These are phyloP conservation scores for Camelina sativa DNA, from an alignment of 345 rosid species.

Conservation along the genomic window DNA sequence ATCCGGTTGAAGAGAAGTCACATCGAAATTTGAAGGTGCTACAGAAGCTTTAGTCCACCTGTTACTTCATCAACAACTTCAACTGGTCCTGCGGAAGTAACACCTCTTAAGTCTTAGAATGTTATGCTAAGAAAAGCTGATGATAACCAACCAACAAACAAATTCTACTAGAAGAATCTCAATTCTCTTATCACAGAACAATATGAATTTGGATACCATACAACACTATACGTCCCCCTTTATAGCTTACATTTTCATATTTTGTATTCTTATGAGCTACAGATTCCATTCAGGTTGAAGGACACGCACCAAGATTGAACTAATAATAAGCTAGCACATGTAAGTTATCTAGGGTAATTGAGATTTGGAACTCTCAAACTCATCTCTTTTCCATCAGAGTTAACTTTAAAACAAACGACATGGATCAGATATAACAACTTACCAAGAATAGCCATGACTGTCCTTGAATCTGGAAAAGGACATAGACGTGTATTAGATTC, in stretches of 20 bases:
- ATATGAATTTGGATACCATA: constrained; percentile 8
- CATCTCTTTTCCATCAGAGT: constrained; percentile 7
- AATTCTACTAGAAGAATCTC: not conserved
- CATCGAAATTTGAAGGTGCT: constrained; percentile 25
- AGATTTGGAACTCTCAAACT: constrained; percentile 17
- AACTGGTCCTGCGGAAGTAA: constrained; percentile 71
- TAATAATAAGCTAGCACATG: constrained; percentile 26
- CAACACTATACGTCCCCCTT: not conserved
- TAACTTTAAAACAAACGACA: constrained; percentile 17
- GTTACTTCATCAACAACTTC: constrained; percentile 91
- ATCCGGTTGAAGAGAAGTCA: constrained; percentile 16
- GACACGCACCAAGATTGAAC: constrained; percentile 5
- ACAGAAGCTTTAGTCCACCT: constrained; percentile 89
- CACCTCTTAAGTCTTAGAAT: constrained; percentile 9
- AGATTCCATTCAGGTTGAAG: constrained; percentile 22
- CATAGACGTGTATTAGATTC: constrained; percentile 22
- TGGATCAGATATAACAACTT: constrained; percentile 38
- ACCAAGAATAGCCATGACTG: constrained; percentile 99
- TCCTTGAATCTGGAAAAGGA: constrained; percentile 85
- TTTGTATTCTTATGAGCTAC: constrained; percentile 8
- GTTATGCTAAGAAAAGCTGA: not conserved
- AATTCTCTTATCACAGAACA: not conserved
- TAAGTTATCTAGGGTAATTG: constrained; percentile 5
- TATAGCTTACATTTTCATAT: constrained; percentile 1
- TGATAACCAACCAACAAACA: not conserved